These are phyloP conservation scores for Aspergillus felis DNA, from an alignment of 2,329 filamentous ascomycete genomes.

Conservation along the genomic window DNA sequence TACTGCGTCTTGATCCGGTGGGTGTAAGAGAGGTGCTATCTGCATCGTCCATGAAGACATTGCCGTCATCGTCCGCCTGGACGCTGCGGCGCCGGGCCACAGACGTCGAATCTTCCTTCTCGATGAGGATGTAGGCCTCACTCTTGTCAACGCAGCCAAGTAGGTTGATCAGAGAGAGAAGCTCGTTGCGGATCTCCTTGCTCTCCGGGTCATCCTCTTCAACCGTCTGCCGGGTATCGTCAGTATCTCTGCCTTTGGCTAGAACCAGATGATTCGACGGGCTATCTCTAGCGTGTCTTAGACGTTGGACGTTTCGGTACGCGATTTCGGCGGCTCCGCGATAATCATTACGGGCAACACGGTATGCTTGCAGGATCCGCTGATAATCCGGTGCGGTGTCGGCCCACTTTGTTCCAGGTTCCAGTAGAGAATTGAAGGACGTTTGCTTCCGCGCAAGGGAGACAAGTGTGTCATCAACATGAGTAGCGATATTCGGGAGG, in stretches of 20 bases:
- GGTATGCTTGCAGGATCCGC: conserved; percentile 87
- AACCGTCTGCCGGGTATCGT: conserved; percentile 25
- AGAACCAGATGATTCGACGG: conserved; percentile 33
- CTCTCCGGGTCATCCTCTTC: conserved; percentile 47
- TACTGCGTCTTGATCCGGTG: conserved; percentile 14
- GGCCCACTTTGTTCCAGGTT: conserved; percentile 33
- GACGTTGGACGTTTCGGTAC: conserved; percentile 53
- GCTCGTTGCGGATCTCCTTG: conserved; percentile 61
- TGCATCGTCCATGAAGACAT: conserved; percentile 38
- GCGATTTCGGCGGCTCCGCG: conserved; percentile 65
- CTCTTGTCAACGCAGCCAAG: conserved; percentile 78
- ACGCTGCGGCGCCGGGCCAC: conserved; percentile 47
- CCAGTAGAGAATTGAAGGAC: conserved; percentile 51
- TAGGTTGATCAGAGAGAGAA: conserved; percentile 89
- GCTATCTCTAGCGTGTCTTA: conserved; percentile 38
- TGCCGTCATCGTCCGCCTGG: conserved; percentile 40
- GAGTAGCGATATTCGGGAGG: conserved; percentile 64
- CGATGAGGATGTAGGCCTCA: conserved; percentile 69
- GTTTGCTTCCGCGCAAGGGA: conserved; percentile 66
- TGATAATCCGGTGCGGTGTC: conserved; percentile 65
- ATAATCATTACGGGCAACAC: conserved; percentile 79
- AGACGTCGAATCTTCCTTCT: conserved; percentile 34
- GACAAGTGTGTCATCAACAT: conserved; percentile 74
- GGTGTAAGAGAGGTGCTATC: conserved; percentile 15
- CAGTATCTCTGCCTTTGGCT: conserved; percentile 33